Evolutionary conservation across 352 stramenopile genomes (phyloP), one percentile per base, ranked within the genome.

Genomic region (Phytophthora citricola): DNA sequence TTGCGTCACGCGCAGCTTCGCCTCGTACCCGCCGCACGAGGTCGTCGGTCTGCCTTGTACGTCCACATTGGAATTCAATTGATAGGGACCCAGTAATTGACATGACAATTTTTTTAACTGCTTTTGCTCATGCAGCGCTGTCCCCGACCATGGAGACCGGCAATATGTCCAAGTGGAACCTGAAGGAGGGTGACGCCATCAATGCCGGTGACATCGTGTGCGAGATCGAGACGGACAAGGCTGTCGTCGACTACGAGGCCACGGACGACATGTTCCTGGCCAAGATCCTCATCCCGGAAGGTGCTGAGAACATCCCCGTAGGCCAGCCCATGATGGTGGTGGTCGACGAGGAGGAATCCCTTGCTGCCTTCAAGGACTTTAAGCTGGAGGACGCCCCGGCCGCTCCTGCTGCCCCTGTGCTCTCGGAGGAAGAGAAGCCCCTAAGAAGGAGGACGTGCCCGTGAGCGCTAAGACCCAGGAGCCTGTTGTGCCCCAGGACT

Each of bases 161-260:
- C 49, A 98, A 92, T 65, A 92, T 99, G 51, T 88, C 96, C 41
- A 95, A 95, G 76, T 99, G 97, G 97, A 94, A 93, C 69, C 58
- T 87, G 56, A 95, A 97, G 75, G 93, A 98, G 62, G 97, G 97
- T 29, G 91, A 98, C 38, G 79, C 78, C 27, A 98, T 99, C 75
- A 76, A 65, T 22, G 91, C 97, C 0, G 97, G 97, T 26, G 94
- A 98, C 73, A 93, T 98, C 32, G 90, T 99, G 57, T 98, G 94
- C 75, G 87, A 98, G 65, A 97, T 99, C 58, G 97, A 99, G 79
- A 99, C 98, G 2, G 98, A 99, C 85, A 99, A 99, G 86, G 97
- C 98, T 11, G 97, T 97, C n/a, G 97, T 99, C 46, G 97, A 99
- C 78, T 99, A 98, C 73, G 98, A 99, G 78, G 91, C 95, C 9